Percentiles rank a stretch among this genome's conserved stretches.
These are phyloP conservation scores for Aphanomyces cochlioides DNA, from an alignment of 352 stramenopile species.

Conservation along the genomic window DNA sequence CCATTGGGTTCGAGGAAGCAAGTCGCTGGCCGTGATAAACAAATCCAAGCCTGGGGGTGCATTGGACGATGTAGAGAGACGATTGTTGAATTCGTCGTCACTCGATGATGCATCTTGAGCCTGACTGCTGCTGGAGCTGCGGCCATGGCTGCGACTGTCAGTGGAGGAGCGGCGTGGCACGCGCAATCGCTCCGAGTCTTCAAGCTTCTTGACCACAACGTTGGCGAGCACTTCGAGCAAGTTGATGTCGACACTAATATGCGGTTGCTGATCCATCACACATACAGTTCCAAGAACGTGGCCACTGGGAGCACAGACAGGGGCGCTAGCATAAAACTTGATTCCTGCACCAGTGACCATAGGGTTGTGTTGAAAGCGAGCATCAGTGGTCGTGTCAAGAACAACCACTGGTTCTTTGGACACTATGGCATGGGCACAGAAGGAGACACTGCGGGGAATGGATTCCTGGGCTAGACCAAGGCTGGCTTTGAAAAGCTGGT, in stretches of 20 bases:
- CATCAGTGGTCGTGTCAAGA: slow-evolving; percentile 80
- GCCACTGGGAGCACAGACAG: slow-evolving; percentile 71
- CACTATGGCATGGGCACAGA: slow-evolving; percentile 83
- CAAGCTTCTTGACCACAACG: slow-evolving; percentile 25
- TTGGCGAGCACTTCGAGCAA: slow-evolving; percentile 41
- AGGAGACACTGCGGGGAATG: slow-evolving; percentile 71
- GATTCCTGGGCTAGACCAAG: slow-evolving; percentile 82
- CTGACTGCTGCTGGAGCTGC: slow-evolving; percentile 34
- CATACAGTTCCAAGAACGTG: slow-evolving; percentile 74
- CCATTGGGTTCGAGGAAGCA: slow-evolving; percentile 81
- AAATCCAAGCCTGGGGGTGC: background rate
- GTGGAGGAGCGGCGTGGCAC: background rate
- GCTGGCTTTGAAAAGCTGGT: slow-evolving; percentile 79
- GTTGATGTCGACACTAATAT: slow-evolving; percentile 66
- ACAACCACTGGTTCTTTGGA: slow-evolving; percentile 76
- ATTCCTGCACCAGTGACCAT: slow-evolving; percentile 88
- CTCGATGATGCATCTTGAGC: slow-evolving; percentile 41
- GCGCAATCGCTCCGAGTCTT: slow-evolving; percentile 3
- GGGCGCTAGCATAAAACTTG: slow-evolving; percentile 79
- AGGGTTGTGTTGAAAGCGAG: slow-evolving; percentile 79
- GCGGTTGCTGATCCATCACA: slow-evolving; percentile 80
- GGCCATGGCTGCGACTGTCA: background rate
- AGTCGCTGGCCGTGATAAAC: slow-evolving; percentile 34
- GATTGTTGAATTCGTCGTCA: background rate
- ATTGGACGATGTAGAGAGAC: background rate